Conservation (phyloP, 495 filamentous ascomycete species). For the Bacidia gigantensis region DNA sequence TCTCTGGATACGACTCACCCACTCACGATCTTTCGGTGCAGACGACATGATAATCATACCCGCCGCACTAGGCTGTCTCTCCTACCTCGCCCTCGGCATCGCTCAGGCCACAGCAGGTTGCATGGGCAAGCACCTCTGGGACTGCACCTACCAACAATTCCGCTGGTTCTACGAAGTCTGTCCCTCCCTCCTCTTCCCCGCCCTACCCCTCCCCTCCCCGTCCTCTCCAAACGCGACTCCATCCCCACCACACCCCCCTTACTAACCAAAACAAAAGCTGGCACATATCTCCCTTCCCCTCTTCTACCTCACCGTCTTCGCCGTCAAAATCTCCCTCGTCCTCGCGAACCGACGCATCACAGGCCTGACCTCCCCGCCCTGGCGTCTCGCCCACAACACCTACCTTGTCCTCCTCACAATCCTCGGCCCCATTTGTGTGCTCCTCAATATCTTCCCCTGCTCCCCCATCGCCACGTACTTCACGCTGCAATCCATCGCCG, state of each 20-base stretch:
- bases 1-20: neutral
- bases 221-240: neutral
- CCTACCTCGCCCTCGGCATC: neutral
- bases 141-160: conserved; percentile 1
- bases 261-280: neutral
- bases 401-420: conserved; percentile 10
- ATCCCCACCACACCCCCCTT: neutral
- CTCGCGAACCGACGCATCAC: conserved; percentile 17
- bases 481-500: neutral
- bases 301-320: conserved; percentile 16
- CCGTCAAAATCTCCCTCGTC: conserved; percentile 16
- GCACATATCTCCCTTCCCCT: neutral
- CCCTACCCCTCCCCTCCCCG: neutral
- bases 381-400: conserved; percentile 13
- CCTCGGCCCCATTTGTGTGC: conserved; percentile 8
- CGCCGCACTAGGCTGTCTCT: neutral
- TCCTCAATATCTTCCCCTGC: conserved; percentile 13
- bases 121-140: conserved; percentile 2
- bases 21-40: neutral
- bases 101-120: neutral
- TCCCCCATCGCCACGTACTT: neutral
- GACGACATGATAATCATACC: neutral
- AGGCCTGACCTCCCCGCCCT: conserved; percentile 11
- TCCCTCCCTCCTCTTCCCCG: too few relatives aligned
- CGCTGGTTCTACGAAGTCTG: neutral